Conservation (phyloP, 164 flowering plant genomes). For the Protea cynaroides region DNA sequence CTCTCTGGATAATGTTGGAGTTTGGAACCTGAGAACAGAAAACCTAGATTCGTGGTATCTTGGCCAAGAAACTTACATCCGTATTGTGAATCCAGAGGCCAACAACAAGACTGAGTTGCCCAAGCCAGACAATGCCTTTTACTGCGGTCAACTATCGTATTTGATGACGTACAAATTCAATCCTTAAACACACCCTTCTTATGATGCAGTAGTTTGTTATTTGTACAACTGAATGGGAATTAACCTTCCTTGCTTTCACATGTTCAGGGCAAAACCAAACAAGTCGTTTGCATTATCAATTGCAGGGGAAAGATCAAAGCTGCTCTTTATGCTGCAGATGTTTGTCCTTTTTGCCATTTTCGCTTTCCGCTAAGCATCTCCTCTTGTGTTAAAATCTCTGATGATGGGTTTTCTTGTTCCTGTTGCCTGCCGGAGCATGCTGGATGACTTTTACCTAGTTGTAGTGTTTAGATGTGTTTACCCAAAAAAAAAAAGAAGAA, state of each 20-base stretch:
- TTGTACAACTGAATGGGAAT: too few species aligned
- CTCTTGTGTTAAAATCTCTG: neutral
- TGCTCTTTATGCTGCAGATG: constrained; percentile 24
- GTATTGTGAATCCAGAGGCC: constrained; percentile 71
- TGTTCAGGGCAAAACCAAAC: constrained; percentile 47
- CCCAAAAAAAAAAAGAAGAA: too few species aligned
- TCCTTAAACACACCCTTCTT: too few species aligned
- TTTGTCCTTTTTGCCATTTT: constrained; percentile 25
- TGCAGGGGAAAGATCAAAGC: constrained; percentile 11
- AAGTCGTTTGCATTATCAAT: constrained; percentile 32
- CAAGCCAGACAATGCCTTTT: constrained; percentile 72
- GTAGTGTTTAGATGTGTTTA: neutral
- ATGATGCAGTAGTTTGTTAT: too few species aligned
- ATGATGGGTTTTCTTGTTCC: constrained; percentile 10
- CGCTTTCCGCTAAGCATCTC: constrained; percentile 22
- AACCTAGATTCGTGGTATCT: constrained; percentile 93
- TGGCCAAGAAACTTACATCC: constrained; percentile 83
- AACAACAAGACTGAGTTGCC: constrained; percentile 78
- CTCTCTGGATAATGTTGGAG: constrained; percentile 87
- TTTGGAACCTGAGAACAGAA: constrained; percentile 87
- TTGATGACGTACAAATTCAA: constrained; percentile 55
- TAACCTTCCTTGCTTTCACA: neutral
- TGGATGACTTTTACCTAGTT: constrained; percentile 7
- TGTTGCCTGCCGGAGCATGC: constrained; percentile 7
- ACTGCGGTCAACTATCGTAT: constrained; percentile 57